These are phyloP conservation scores for Fusarium torulosum DNA, from an alignment of 2,329 filamentous ascomycete species.

Conservation along the genomic window DNA sequence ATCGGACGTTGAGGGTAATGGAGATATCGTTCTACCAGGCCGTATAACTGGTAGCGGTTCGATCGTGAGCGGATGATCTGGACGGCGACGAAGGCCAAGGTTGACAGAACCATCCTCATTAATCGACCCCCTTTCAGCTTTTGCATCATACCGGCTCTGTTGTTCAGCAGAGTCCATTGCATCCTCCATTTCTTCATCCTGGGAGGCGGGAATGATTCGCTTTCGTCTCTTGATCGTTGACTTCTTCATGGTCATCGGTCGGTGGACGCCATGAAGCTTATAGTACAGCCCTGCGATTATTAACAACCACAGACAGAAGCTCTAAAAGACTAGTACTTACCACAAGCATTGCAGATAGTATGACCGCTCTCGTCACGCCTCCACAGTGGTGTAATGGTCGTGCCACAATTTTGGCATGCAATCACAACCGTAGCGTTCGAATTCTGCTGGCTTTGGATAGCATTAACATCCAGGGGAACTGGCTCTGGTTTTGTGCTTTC, in stretches of 20 bases:
- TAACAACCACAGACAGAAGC: conserved; percentile 15
- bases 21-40: conserved; percentile 59
- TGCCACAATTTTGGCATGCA: conserved; percentile 96
- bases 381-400: conserved; percentile 97
- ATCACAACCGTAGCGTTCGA: conserved; percentile 68
- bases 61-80: conserved; percentile 60
- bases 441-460: conserved; percentile 49
- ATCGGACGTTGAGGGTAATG: conserved; percentile 58
- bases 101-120: conserved; percentile 76
- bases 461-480: conserved; percentile 53
- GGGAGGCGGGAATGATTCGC: conserved; percentile 85
- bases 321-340: conserved; percentile 65
- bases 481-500: conserved; percentile 47
- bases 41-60: conserved; percentile 61
- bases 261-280: conserved; percentile 93
- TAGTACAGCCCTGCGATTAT: conserved; percentile 82
- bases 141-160: conserved; percentile 53
- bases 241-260: conserved; percentile 99
- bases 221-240: conserved; percentile 96
- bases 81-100: conserved; percentile 66
- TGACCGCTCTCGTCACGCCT: conserved; percentile 92
- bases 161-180: conserved; percentile 60
- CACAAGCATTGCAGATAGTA: conserved; percentile 98
- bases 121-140: conserved; percentile 65
- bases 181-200: conserved; percentile 64